phyloP scores from a whole-genome alignment of 108 stramenopile species.

The Chaetoceros muelleri region DNA sequence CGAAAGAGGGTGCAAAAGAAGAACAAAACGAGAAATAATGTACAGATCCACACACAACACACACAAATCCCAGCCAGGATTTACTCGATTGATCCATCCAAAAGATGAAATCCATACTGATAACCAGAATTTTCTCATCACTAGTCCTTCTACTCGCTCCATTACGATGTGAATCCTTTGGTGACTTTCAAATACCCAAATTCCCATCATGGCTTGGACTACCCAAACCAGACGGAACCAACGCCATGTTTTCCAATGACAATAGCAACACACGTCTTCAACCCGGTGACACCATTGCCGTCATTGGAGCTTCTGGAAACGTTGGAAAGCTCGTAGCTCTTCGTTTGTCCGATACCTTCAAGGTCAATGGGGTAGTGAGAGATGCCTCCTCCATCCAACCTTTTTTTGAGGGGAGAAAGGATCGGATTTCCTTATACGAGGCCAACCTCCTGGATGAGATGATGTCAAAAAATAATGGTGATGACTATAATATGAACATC shows the following conservation, averaged over 20 bases:
- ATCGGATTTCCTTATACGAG: conserved; percentile 22
- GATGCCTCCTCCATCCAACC: conserved; percentile 10
- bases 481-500: no score
- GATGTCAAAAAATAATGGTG: neutral
- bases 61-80: no score
- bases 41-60: no score
- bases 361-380: conserved; percentile 31
- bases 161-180: no score
- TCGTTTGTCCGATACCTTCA: conserved; percentile 25
- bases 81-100: no score
- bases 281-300: conserved; percentile 36
- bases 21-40: no score
- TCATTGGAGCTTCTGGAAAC: conserved; percentile 36
- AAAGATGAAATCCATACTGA: no score
- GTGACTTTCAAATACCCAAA: neutral
- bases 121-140: no score
- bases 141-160: no score
- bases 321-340: conserved; percentile 41
- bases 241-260: neutral
- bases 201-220: neutral
- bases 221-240: neutral
- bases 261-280: conserved; percentile 8
- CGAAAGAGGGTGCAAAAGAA: no score
- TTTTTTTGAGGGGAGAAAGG: conserved; percentile 18
- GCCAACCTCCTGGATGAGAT: conserved; percentile 30